Percentiles rank a stretch among this genome's conserved stretches.
Conservation (phyloP, 331 rosid species). For the Acacia concinna region DNA sequence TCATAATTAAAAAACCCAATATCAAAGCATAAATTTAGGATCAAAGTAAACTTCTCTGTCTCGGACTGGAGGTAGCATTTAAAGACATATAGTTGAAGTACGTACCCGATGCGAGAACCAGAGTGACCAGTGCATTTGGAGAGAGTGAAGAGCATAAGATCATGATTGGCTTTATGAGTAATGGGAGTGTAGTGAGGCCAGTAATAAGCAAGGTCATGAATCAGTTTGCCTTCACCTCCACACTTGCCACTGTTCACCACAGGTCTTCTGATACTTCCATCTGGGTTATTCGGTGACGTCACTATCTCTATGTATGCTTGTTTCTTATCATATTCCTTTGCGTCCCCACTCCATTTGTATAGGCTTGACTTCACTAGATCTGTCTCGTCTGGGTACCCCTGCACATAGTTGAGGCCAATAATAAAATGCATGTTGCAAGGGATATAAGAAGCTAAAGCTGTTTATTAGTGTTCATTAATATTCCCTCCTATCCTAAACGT, state of each 20-base stretch:
- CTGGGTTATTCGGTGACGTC: conserved; percentile 79
- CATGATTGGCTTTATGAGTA: conserved; percentile 47
- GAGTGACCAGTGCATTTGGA: conserved; percentile 93
- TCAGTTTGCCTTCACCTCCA: conserved; percentile 39
- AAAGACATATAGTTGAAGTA: no score
- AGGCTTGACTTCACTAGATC: conserved; percentile 44
- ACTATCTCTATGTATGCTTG: conserved; percentile 74
- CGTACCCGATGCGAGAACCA: conserved; percentile 84
- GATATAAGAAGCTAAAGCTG: no score
- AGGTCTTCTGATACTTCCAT: conserved; percentile 49
- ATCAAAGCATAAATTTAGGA: not conserved
- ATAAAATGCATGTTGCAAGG: no score
- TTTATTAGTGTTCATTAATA: no score
- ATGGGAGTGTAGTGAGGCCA: conserved; percentile 92
- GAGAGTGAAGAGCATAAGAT: conserved; percentile 74
- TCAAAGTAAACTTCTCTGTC: no score
- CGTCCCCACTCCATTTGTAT: conserved; percentile 85
- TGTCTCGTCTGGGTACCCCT: conserved; percentile 61
- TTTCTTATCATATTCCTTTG: conserved; percentile 42
- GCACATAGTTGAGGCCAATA: no score
- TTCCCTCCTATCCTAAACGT: no score
- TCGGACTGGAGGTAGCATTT: no score
- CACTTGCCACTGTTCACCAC: conserved; percentile 35
- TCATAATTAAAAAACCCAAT: conserved; percentile 5
- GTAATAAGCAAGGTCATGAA: conserved; percentile 82